These are phyloP conservation scores for Spergularia bocconei DNA, from an alignment of 148 eudicot genomes.

Conservation along the genomic window DNA sequence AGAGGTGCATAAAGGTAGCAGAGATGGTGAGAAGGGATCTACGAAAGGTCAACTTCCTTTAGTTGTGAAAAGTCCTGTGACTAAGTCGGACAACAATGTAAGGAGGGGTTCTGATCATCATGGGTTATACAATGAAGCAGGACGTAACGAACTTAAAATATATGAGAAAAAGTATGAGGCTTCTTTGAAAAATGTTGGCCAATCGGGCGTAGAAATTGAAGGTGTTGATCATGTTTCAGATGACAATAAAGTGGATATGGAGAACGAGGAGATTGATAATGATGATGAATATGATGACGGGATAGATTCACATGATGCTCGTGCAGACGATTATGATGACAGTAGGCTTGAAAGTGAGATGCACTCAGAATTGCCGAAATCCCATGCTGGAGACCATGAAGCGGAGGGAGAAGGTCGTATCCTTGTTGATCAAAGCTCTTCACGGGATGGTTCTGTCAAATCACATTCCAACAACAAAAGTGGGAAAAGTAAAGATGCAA, in stretches of 20 bases:
- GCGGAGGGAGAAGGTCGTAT: slow-evolving; percentile 31
- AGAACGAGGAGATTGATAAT: slow-evolving; percentile 41
- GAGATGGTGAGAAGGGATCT: slow-evolving; percentile 35
- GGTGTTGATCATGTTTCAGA: slow-evolving; percentile 31
- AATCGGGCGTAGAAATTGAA: slow-evolving; percentile 33
- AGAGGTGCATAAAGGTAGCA: slow-evolving; percentile 38
- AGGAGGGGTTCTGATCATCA: slow-evolving; percentile 35
- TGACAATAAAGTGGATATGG: slow-evolving; percentile 36
- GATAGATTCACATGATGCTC: slow-evolving; percentile 71
- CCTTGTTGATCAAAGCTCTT: slow-evolving; percentile 40
- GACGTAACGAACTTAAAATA: slow-evolving; percentile 77
- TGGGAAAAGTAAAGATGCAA: slow-evolving; percentile 34
- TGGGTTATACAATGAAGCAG: slow-evolving; percentile 92
- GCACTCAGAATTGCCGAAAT: slow-evolving; percentile 29
- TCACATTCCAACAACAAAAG: slow-evolving; percentile 30
- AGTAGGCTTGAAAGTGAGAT: slow-evolving; percentile 32
- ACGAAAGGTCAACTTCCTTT: slow-evolving; percentile 31
- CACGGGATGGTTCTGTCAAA: slow-evolving; percentile 35
- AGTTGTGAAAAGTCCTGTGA: slow-evolving; percentile 28
- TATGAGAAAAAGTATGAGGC: slow-evolving; percentile 92
- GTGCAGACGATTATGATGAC: slow-evolving; percentile 52
- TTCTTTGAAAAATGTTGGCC: slow-evolving; percentile 59
- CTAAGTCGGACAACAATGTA: slow-evolving; percentile 32
- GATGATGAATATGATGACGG: slow-evolving; percentile 95
- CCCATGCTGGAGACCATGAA: slow-evolving; percentile 36